A percentile compares a stretch with the other conserved stretches of the same genome.
Conservation (phyloP, 768 basidiomycete species). For the Leccinum subtestaceum region DNA sequence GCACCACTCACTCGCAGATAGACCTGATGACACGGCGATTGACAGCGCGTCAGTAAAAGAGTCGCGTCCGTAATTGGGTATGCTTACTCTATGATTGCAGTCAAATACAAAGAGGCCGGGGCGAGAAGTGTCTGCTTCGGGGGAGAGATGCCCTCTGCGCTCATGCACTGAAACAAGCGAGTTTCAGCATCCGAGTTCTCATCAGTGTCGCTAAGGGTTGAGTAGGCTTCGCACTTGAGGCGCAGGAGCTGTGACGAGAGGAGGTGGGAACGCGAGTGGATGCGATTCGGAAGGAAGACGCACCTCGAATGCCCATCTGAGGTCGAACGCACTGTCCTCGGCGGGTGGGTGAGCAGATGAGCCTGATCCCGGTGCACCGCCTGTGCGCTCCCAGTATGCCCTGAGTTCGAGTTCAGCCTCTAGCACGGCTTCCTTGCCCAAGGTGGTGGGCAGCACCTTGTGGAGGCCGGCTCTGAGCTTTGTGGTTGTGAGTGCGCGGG, state of each 20-base stretch:
- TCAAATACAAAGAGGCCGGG: slow-evolving; percentile 86
- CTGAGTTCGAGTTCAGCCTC: slow-evolving; percentile 92
- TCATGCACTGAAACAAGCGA: slow-evolving; percentile 62
- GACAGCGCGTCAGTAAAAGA: slow-evolving; percentile 28
- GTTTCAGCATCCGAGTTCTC: slow-evolving; percentile 68
- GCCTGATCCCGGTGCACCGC: slow-evolving; percentile 33
- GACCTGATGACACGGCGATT: slow-evolving; percentile 46
- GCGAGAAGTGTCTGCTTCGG: slow-evolving; percentile 56
- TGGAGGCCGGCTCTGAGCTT: slow-evolving; percentile 70
- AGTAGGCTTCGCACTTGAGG: slow-evolving; percentile 87
- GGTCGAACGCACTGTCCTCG: slow-evolving; percentile 61
- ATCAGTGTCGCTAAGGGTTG: slow-evolving; percentile 76
- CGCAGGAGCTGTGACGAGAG: slow-evolving; percentile 55
- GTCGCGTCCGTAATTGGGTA: slow-evolving; percentile 11
- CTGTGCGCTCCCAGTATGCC: slow-evolving; percentile 81
- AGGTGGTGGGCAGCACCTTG: slow-evolving; percentile 68
- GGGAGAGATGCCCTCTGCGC: slow-evolving; percentile 48
- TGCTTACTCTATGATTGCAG: slow-evolving; percentile 89
- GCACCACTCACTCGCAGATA: slow-evolving; percentile 75
- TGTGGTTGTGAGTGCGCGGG: slow-evolving; percentile 70
- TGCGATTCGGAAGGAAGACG: slow-evolving; percentile 1
- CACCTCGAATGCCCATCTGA: slow-evolving; percentile 79
- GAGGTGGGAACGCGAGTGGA: slow-evolving; percentile 9
- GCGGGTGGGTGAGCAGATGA: slow-evolving; percentile 27
- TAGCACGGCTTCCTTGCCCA: slow-evolving; percentile 88